These are phyloP conservation scores for Amborella trichopoda DNA, from an alignment of 164 flowering plant genomes.

Conservation along the genomic window DNA sequence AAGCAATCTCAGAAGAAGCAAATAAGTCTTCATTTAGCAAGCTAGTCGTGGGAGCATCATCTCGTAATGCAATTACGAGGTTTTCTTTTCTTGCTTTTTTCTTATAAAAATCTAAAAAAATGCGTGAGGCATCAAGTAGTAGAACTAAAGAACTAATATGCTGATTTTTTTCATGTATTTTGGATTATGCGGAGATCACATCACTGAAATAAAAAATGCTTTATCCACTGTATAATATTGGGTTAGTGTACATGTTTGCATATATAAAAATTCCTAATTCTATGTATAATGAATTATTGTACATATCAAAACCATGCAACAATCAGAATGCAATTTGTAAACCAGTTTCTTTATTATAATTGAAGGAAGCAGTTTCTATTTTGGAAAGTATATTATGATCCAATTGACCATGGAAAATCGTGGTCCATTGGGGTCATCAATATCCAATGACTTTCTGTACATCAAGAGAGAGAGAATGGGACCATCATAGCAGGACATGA, in stretches of 20 bases:
- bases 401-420: no score
- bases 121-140: background rate
- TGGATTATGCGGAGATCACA: background rate
- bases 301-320: no score
- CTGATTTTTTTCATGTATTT: background rate
- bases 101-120: background rate
- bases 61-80: constrained; percentile 51
- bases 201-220: background rate
- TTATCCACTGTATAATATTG: background rate
- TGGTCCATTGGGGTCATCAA: no score
- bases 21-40: constrained; percentile 20
- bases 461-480: no score
- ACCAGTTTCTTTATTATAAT: no score
- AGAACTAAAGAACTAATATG: background rate
- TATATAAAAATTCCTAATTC: no score
- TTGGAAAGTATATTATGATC: no score
- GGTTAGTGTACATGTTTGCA: background rate
- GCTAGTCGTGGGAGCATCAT: constrained; percentile 74
- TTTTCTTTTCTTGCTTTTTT: constrained; percentile 7
- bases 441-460: no score
- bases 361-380: no score
- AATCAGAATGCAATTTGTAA: no score
- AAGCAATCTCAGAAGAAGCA: constrained; percentile 48
- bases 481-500: no score
- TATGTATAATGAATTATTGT: no score